Evolutionary conservation across 2,329 filamentous ascomycete species (phyloP), one percentile per base, ranked within the genome.

Genomic region (Cordyceps cateniannulata): DNA sequence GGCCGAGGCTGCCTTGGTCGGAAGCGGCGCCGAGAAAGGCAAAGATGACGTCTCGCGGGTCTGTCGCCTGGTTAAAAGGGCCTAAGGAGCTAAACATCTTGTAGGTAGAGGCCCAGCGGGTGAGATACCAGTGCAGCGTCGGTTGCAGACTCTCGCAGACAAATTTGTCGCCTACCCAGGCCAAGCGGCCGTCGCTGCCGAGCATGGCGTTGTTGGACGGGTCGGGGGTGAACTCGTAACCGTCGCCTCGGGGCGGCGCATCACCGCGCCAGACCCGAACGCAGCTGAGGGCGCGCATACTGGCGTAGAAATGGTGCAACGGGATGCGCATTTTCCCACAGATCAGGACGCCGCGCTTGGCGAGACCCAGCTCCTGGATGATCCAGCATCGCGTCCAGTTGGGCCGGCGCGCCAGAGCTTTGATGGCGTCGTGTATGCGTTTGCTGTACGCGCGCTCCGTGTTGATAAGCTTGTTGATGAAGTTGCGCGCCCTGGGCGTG

Each of bases 31-130:
- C 53, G n/a, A 47, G 53, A 38, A 56, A 48, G 7, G 42, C 53
- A 47, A 56, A 56, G 27, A 56, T 56, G 25, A 56, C 27, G 16
- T 56, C 54, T 4, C 54, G 27, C n/a, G 54, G 54, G 10, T 57
- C 54, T 5, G 14, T 16, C 12, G 42, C 44, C 42, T 24, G n/a
- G 22, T 57, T 48, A 38, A 48, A 57, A 2, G 54, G 54, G n/a
- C 54, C 54, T 12, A 12, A 0, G 16, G 7, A 24, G 18, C 3
- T 16, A 14, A 35, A 10, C n/a, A 14, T 20, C 5, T 48, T 25
- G n/a, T 7, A 24, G 9, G 14, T 35, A 5, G 20, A 27, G 3
- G 54, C 44, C 20, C 25, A 42, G 27, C 20, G 45, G n/a, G 27
- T 44, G 42, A 48, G 54, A 10, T 25, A n/a, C 24, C 16, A 35